These are phyloP conservation scores for Coniella vitis DNA, from an alignment of 2,329 filamentous ascomycete genomes.

Conservation along the genomic window DNA sequence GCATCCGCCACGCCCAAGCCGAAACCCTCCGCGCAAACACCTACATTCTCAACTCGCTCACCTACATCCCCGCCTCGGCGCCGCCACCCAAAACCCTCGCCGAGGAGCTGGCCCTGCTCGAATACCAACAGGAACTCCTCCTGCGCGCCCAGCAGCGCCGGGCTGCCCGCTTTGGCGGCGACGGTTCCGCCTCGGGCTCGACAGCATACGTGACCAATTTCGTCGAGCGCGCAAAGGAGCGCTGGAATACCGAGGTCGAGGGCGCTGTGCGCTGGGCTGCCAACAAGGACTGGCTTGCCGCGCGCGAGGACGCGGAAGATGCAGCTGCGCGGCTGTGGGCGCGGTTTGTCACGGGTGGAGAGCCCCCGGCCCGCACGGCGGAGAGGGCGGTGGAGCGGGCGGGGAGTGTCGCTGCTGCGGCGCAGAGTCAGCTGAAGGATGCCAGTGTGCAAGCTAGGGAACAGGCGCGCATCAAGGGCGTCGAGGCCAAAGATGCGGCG, in stretches of 20 bases:
- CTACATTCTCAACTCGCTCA: conserved; percentile 46
- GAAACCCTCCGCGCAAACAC: conserved; percentile 51
- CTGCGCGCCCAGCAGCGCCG: conserved; percentile 6
- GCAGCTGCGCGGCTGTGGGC: conserved; percentile 39
- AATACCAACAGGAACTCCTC: conserved; percentile 16
- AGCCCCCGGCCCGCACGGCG: conserved; percentile 28
- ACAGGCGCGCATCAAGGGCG: conserved; percentile 23
- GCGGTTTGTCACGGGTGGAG: conserved; percentile 26
- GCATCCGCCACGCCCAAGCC: conserved; percentile 55
- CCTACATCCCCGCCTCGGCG: conserved; percentile 35
- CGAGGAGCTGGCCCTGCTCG: conserved; percentile 14
- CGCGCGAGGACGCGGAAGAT: conserved; percentile 52
- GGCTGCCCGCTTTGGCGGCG: background rate
- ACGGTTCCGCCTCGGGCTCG: conserved; percentile 21
- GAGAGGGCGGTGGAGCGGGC: conserved; percentile 19
- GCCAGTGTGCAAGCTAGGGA: conserved; percentile 25
- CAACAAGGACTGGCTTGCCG: conserved; percentile 56
- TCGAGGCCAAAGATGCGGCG: conserved; percentile 31
- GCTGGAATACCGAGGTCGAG: conserved; percentile 71
- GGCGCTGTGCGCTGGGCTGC: conserved; percentile 60
- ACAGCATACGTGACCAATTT: conserved; percentile 32
- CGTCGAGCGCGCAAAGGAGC: conserved; percentile 63
- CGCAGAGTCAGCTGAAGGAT: conserved; percentile 1
- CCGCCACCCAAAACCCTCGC: conserved; percentile 32
- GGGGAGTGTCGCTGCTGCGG: conserved; percentile 17